Base-by-base conservation (phyloP, 768 basidiomycete genomes). In the Cyathus striatus region DNA sequence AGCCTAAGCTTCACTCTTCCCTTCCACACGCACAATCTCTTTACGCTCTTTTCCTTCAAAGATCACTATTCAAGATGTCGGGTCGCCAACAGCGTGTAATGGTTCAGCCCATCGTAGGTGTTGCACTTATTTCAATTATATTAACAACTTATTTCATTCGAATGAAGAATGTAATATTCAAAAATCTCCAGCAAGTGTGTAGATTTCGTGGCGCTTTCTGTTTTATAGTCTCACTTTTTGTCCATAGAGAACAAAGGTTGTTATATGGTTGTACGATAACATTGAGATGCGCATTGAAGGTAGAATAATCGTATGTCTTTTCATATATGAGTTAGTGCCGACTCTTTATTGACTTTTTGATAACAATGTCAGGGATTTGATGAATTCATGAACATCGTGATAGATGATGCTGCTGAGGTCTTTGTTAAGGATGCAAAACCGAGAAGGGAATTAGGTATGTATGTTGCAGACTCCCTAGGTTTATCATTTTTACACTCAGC, bases 161-260 rank as follows among this genome's bases (percentile, higher is more conserved):
- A n/a, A n/a, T n/a, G n/a, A n/a, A 94, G 91, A 95, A 95, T 72
- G 88, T 95, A 49, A 96, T 96, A 66, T 96, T 96, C 78, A 94
- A 95, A 83, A 90, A 95, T 68, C 75, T 96, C 23, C 93, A 95
- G 61, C 83, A 88, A 68, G 90, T 85, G 25, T 43, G 48, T 40
- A 18, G 24, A 23, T 38, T 39, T n/a, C 41, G 30, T 16, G 17
- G n/a, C n/a, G n/a, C n/a, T n/a, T 14, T 46, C 6, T 40, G 23
- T 3, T n/a, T 21, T 24, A 16, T 17, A 38, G 34, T 43, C 20
- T 44, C 23, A 38, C 16, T 53, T 14, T 23, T 46, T 44, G 47
- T 41, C 23, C 46, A 42, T 60, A 94, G 92, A 83, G 81, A 72
- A 68, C 78, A 39, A 91, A 87, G 64, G 83, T 96, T 23, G 76